phyloP scores from a whole-genome alignment of 164 flowering plant species.

The Berberis vulgaris region DNA sequence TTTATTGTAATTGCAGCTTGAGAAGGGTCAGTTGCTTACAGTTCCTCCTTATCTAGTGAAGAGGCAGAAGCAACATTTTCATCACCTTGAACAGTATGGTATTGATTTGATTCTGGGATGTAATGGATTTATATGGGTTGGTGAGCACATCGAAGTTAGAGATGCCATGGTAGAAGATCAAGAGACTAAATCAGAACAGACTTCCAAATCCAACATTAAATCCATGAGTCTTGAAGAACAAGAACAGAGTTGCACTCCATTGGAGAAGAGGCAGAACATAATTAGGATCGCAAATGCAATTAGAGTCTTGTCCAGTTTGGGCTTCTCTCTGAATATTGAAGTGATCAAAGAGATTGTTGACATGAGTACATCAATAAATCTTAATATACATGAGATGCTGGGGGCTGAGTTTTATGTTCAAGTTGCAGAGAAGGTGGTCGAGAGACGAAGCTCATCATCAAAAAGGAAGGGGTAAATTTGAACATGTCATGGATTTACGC shows the following conservation, averaged over 20 bases:
- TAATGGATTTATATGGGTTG: constrained; percentile 93
- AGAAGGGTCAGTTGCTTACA: constrained; percentile 72
- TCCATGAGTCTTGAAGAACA: constrained; percentile 29
- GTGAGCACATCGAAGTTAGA: constrained; percentile 65
- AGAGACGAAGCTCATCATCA: constrained; percentile 34
- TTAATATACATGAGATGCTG: constrained; percentile 77
- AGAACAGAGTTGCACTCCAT: constrained; percentile 37
- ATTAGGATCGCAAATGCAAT: constrained; percentile 82
- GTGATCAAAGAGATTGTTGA: constrained; percentile 42
- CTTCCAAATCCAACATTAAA: constrained; percentile 7
- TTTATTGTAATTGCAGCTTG: constrained; percentile 48
- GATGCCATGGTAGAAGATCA: constrained; percentile 49
- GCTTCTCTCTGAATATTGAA: constrained; percentile 62
- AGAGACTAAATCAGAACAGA: constrained; percentile 27
- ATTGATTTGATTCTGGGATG: constrained; percentile 85
- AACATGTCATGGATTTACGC: too few relatives aligned
- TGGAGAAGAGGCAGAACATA: constrained; percentile 56
- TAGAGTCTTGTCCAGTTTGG: constrained; percentile 57
- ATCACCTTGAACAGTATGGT: constrained; percentile 67
- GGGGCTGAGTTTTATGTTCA: constrained; percentile 80
- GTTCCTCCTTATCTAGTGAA: constrained; percentile 79
- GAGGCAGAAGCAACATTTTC: constrained; percentile 87
- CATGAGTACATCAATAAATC: constrained; percentile 39
- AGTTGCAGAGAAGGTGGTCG: constrained; percentile 75
- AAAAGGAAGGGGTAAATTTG: constrained; percentile 23